Evolutionary conservation across 1,284 basidiomycete genomes (phyloP).

Genomic region (Boletellus deceptivus): DNA sequence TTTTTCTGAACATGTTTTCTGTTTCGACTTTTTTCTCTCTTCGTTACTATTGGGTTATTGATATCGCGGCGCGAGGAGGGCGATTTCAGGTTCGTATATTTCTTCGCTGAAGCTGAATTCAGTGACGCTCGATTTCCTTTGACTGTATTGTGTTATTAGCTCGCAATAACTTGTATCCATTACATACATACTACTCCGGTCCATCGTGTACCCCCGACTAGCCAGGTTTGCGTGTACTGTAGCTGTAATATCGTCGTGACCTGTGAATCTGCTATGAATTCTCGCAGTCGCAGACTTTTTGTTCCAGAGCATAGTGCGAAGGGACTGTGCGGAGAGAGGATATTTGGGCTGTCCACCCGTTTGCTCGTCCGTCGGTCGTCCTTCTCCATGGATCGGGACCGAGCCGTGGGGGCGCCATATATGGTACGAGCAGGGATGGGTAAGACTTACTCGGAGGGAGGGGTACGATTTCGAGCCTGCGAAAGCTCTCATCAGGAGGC

Average conservation of each 20-base stretch:
- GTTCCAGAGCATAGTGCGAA: no score
- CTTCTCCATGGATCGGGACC: no score
- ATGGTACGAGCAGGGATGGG: no score
- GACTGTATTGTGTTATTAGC: slow-evolving; percentile 1
- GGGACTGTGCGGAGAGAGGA: no score
- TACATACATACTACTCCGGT: not conserved
- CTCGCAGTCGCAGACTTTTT: no score
- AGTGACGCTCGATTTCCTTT: not conserved
- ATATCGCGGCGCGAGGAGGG: not conserved
- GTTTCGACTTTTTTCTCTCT: not conserved
- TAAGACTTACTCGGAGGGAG: no score
- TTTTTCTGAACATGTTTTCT: not conserved
- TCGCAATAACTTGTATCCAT: slow-evolving; percentile 13
- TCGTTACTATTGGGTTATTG: not conserved
- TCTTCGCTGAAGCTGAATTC: not conserved
- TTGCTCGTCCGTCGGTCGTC: no score
- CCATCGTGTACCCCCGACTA: not conserved
- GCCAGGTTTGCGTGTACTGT: not conserved
- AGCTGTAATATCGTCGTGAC: not conserved
- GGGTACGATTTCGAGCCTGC: no score
- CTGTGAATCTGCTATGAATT: no score
- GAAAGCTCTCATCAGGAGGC: no score
- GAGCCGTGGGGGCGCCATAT: no score
- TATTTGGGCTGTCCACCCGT: no score
- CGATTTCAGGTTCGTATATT: not conserved